A percentile compares a stretch with the other conserved stretches of the same genome.
These are phyloP conservation scores for Fusarium penzigii DNA, from an alignment of 2,329 filamentous ascomycete genomes.

Conservation along the genomic window DNA sequence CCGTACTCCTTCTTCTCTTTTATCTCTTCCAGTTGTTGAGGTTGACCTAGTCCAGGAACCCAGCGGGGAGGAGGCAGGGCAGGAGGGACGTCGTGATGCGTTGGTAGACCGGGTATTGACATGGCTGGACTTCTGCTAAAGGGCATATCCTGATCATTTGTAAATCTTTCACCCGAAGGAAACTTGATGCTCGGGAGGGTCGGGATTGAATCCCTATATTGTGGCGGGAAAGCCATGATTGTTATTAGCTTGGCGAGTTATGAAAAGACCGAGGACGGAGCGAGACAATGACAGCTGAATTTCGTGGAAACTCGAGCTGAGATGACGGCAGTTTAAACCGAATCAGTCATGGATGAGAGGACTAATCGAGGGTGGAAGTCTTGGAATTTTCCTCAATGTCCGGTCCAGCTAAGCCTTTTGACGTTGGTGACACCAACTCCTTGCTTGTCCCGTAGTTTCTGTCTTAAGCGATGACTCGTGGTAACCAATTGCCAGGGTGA, in stretches of 20 bases:
- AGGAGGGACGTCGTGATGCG: constrained; percentile 40
- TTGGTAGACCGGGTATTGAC: constrained; percentile 43
- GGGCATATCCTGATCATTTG: constrained; percentile 31
- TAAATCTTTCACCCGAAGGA: constrained; percentile 31
- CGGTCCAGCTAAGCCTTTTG: constrained; percentile 3
- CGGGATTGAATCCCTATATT: constrained; percentile 37
- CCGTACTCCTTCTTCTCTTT: constrained; percentile 32
- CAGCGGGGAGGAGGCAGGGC: constrained; percentile 48
- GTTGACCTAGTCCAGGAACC: constrained; percentile 37
- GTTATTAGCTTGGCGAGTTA: constrained; percentile 26
- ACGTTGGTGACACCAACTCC: constrained; percentile 8
- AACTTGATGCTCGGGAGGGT: constrained; percentile 41
- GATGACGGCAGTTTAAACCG: constrained; percentile 24
- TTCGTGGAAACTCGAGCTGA: constrained; percentile 20
- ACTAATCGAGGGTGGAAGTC: constrained; percentile 6
- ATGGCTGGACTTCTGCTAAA: constrained; percentile 41
- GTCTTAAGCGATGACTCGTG: constrained; percentile 17
- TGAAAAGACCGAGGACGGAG: constrained; percentile 26
- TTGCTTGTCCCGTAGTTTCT: background rate
- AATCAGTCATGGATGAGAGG: constrained; percentile 28
- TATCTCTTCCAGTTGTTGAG: constrained; percentile 32
- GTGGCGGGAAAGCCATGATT: constrained; percentile 40
- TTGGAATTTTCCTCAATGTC: background rate
- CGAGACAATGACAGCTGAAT: constrained; percentile 29
- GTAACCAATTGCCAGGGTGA: constrained; percentile 16